Evolutionary conservation across 2,329 filamentous ascomycete genomes (phyloP).

Genomic region (Pyrenochaeta sp.): DNA sequence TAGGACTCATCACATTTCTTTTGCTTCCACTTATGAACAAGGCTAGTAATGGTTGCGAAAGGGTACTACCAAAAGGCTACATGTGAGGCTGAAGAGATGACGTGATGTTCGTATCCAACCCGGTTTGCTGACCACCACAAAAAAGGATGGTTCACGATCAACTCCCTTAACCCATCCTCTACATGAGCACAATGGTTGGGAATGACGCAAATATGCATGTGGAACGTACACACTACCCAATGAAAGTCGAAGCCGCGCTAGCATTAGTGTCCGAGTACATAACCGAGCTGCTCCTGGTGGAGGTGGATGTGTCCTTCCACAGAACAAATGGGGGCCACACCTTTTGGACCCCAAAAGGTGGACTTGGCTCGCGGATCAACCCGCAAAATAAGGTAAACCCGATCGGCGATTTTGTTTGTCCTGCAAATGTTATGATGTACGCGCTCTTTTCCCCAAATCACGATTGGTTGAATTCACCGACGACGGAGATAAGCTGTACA

Average conservation of each 20-base stretch:
- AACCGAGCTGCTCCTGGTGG: conserved; percentile 2
- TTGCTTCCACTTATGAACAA: too few relatives aligned
- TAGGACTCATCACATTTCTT: background rate
- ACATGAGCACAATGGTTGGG: background rate
- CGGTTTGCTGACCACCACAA: conserved; percentile 5
- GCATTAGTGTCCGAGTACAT: conserved; percentile 2
- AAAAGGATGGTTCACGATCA: conserved; percentile 1
- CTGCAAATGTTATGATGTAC: too few relatives aligned
- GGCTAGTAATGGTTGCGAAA: background rate
- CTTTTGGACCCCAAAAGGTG: background rate
- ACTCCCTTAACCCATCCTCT: background rate
- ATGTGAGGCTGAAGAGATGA: background rate
- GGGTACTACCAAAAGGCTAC: too few relatives aligned
- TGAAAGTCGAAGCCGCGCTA: background rate
- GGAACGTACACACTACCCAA: background rate
- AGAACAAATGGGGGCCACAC: too few relatives aligned
- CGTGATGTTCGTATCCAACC: background rate
- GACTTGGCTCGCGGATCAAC: background rate
- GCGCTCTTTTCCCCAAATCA: too few relatives aligned
- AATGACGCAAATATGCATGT: background rate
- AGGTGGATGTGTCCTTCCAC: background rate
- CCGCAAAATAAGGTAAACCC: background rate
- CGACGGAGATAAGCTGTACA: too few relatives aligned
- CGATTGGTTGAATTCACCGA: background rate
- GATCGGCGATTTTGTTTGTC: background rate